phyloP scores from a whole-genome alignment of 495 filamentous ascomycete species.

The Amorphotheca resinae region DNA sequence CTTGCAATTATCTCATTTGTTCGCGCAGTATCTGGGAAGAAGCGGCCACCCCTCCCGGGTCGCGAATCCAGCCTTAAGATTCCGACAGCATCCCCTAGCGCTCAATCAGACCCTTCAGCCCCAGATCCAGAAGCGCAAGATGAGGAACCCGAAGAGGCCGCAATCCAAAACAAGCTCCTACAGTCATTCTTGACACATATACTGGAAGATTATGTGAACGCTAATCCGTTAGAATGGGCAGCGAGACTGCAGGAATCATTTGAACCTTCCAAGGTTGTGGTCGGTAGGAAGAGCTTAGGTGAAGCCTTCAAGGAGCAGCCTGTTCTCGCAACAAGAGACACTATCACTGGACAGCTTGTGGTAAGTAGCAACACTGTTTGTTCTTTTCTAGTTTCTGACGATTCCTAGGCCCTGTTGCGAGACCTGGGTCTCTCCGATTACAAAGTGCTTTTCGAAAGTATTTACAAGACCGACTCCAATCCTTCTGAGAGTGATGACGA shows the following conservation, averaged over 20 bases:
- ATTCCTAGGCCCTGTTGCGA: conserved; percentile 49
- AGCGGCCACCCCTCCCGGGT: conserved; percentile 62
- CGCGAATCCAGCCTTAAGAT: conserved; percentile 39
- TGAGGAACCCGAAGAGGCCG: conserved; percentile 45
- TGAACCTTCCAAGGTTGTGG: conserved; percentile 46
- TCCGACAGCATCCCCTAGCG: neutral
- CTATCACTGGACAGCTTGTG: conserved; percentile 63
- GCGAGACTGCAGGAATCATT: conserved; percentile 63
- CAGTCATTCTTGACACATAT: conserved; percentile 81
- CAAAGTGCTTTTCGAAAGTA: conserved; percentile 27
- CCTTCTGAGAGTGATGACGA: conserved; percentile 14
- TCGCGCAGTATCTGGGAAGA: conserved; percentile 57
- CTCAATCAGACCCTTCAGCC: conserved; percentile 30
- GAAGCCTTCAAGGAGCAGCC: conserved; percentile 52
- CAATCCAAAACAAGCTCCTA: conserved; percentile 54
- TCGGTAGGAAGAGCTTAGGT: conserved; percentile 42
- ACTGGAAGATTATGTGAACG: conserved; percentile 65
- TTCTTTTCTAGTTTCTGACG: neutral
- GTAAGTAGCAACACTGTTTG: conserved; percentile 32
- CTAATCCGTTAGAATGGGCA: conserved; percentile 57
- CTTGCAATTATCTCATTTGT: conserved; percentile 63
- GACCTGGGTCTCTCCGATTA: conserved; percentile 45
- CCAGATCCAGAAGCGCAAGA: conserved; percentile 72
- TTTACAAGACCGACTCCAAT: conserved; percentile 29
- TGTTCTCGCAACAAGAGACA: conserved; percentile 48